Evolutionary conservation across 2,329 filamentous ascomycete species (phyloP).

Genomic region (Phoma sp.): DNA sequence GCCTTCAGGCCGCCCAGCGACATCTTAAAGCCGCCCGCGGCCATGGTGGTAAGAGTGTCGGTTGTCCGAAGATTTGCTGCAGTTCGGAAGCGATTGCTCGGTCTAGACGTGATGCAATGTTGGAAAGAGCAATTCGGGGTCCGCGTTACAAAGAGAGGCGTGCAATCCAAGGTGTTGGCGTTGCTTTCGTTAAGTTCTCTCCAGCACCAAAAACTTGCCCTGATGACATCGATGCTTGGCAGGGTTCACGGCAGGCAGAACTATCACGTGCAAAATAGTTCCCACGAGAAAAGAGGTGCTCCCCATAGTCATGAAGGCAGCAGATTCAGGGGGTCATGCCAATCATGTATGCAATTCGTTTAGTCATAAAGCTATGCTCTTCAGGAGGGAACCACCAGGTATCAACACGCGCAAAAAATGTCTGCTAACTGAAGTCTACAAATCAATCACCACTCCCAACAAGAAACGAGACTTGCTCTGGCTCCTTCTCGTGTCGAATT

Average conservation of each 20-base stretch:
- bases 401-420: slow-evolving; percentile 11
- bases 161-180: not conserved
- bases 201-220: slow-evolving; percentile 6
- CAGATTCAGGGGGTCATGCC: not conserved
- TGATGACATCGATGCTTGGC: slow-evolving; percentile 16
- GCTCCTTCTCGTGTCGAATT: not conserved
- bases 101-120: not conserved
- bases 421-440: slow-evolving; percentile 3
- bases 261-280: slow-evolving; percentile 1
- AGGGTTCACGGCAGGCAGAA: slow-evolving; percentile 14
- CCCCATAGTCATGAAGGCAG: not conserved
- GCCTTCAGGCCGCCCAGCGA: slow-evolving; percentile 39
- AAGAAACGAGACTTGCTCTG: not conserved
- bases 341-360: slow-evolving; percentile 2
- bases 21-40: slow-evolving; percentile 47
- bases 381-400: not conserved
- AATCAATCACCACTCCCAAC: slow-evolving; percentile 1
- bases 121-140: not conserved
- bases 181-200: not conserved
- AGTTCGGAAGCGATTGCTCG: not conserved
- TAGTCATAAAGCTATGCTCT: slow-evolving; percentile 13
- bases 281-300: not conserved
- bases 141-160: not conserved
- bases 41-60: slow-evolving; percentile 36
- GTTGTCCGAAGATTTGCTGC: not conserved